Evolutionary conservation across 2,329 filamentous ascomycete genomes (phyloP).

Genomic region (Colletotrichum paranaense): DNA sequence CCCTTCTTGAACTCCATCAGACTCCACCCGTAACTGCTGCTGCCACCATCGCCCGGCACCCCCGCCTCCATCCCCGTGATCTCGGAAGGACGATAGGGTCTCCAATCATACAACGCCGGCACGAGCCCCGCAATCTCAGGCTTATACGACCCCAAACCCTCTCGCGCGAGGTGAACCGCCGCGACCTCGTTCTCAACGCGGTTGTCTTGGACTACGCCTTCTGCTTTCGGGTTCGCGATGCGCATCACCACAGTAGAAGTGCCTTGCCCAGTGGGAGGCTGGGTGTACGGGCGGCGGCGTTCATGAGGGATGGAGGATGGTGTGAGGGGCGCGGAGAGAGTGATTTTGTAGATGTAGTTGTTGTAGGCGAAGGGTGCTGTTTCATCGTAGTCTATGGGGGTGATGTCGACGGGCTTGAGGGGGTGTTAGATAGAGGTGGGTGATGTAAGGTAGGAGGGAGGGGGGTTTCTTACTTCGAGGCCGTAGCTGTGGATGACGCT

Average conservation of each 20-base stretch:
- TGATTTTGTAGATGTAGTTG: slow-evolving; percentile 39
- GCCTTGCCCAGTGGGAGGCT: background rate
- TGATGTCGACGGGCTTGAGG: background rate
- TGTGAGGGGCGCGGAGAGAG: slow-evolving; percentile 12
- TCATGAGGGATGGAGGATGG: background rate
- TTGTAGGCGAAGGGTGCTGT: slow-evolving; percentile 20
- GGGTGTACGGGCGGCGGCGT: slow-evolving; percentile 15
- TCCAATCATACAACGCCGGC: slow-evolving; percentile 41
- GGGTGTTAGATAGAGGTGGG: background rate
- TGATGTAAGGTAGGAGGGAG: no score
- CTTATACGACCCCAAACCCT: slow-evolving; percentile 16
- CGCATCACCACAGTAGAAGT: slow-evolving; percentile 30
- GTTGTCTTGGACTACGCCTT: slow-evolving; percentile 7
- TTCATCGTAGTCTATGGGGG: slow-evolving; percentile 15
- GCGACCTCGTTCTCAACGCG: slow-evolving; percentile 44
- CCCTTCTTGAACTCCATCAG: slow-evolving; percentile 41
- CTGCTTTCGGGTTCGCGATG: slow-evolving; percentile 31
- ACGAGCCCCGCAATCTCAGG: slow-evolving; percentile 27
- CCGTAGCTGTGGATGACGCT: background rate
- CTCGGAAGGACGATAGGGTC: background rate
- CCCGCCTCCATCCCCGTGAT: no score
- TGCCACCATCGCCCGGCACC: no score
- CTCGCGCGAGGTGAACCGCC: slow-evolving; percentile 36
- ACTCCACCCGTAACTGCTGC: slow-evolving; percentile 38
- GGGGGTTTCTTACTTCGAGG: background rate